Conservation (phyloP, 306 rosid species). For the Vicia sativa region DNA sequence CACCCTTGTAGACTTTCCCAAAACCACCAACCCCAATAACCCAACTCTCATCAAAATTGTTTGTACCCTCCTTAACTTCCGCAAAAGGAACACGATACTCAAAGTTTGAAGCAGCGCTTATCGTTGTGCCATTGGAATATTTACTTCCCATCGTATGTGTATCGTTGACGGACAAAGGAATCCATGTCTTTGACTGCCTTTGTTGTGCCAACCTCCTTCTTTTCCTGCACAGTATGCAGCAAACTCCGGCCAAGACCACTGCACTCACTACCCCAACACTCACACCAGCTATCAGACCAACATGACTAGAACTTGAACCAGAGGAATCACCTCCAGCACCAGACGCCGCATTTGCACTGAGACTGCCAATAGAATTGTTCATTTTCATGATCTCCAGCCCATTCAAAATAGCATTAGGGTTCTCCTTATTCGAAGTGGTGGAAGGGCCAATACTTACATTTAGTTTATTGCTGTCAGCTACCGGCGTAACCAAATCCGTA, state of each 20-base stretch:
- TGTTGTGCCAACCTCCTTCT: slow-evolving; percentile 50
- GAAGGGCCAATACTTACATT: slow-evolving; percentile 79
- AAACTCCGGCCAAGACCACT: slow-evolving; percentile 48
- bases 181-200: slow-evolving; percentile 69
- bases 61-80: slow-evolving; percentile 77
- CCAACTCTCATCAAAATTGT: slow-evolving; percentile 78
- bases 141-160: slow-evolving; percentile 81
- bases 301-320: slow-evolving; percentile 55
- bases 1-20: slow-evolving; percentile 87
- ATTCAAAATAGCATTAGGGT: slow-evolving; percentile 80
- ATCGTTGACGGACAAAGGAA: slow-evolving; percentile 63
- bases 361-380: slow-evolving; percentile 75
- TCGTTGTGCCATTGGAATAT: slow-evolving; percentile 66
- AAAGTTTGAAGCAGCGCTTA: slow-evolving; percentile 60
- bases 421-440: not conserved
- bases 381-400: slow-evolving; percentile 94
- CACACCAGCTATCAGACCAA: slow-evolving; percentile 65
- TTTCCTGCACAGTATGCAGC: slow-evolving; percentile 55
- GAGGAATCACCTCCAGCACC: slow-evolving; percentile 30
- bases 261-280: slow-evolving; percentile 54
- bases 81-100: slow-evolving; percentile 66
- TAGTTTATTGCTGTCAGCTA: slow-evolving; percentile 41
- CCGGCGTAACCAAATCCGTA: slow-evolving; percentile 56
- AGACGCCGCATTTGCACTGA: slow-evolving; percentile 40
- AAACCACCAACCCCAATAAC: slow-evolving; percentile 87